Base-by-base conservation (phyloP, 176 grass and related monocot species). In the Avena sativa region DNA sequence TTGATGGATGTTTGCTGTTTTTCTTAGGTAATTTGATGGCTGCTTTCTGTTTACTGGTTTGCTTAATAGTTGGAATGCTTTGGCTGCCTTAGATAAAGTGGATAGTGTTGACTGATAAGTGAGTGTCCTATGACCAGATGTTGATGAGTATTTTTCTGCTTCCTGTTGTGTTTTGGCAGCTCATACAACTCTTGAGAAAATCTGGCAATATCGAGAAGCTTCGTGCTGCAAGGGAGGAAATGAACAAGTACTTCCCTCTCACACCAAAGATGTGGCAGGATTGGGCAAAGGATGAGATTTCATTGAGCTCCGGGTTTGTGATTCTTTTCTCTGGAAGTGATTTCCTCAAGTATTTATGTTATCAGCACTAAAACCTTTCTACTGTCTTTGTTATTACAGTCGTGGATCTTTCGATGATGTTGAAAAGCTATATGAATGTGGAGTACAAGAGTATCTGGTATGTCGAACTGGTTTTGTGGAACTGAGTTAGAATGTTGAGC, bases 401-500 rank as follows among this genome's bases (percentile, higher is more conserved):
- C 65, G 60, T 63, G 92, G 95, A 84, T 88, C 92, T 80, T 83
- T 94, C 36, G 12, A 60, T 4, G 59, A 93, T 11, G 88, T 96
- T 80, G 94, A 96, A 85, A 93, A 91, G 76, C 92, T 99, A 25
- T 99, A 94, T 64, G 97, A 96, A 84, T 83, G 90, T 14, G 89
- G 90, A 30, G 94, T 99, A 79, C 92, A 99, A 61, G 97, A 99
- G 61, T 99, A 96, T 91, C 86, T 99, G 97, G 97, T 99, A 94
- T 32, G 55, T 84, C 30, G 2, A 79, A 48, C 71, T 70, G 20
- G 60, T 81, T 15, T 56, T 78, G 46, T 85, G 71, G 50, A 62
- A 15, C 56, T 61, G 9, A 15, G 6, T 53, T 81, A 9, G 69
- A 72, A 9, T 52, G 14, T 47, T 40, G 19, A 69, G 30, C 17